Percentiles rank a stretch among this genome's conserved stretches.
phyloP scores from a whole-genome alignment of 257 asterid genomes.

The Primulina huaijiensis region DNA sequence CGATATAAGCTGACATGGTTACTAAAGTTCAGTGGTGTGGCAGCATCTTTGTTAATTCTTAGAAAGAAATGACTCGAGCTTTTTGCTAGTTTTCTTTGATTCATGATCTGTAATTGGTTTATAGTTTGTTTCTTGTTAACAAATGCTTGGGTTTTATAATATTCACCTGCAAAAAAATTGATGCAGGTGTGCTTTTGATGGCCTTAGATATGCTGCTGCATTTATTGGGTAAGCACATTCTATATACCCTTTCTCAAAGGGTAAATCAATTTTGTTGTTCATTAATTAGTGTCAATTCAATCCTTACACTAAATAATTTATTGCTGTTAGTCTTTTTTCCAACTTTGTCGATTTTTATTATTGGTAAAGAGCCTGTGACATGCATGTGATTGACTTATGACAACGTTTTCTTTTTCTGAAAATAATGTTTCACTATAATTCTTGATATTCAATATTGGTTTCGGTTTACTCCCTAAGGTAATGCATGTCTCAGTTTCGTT shows the following conservation, averaged over 20 bases:
- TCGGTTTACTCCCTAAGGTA: background rate
- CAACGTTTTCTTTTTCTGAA: too few species aligned
- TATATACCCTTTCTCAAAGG: background rate
- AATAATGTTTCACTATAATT: background rate
- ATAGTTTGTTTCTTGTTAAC: background rate
- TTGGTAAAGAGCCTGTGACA: slow-evolving; percentile 1
- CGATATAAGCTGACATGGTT: slow-evolving; percentile 9
- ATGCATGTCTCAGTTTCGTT: too few species aligned
- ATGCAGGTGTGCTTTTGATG: slow-evolving; percentile 95
- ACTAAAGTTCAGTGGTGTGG: background rate
- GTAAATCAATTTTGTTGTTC: background rate
- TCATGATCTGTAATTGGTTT: slow-evolving; percentile 1
- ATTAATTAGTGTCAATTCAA: background rate
- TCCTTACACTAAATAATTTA: background rate
- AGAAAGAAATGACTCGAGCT: background rate
- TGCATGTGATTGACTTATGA: background rate
- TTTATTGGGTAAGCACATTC: slow-evolving; percentile 70
- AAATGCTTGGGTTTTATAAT: slow-evolving; percentile 19
- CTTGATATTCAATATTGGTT: background rate
- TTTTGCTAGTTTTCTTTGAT: background rate
- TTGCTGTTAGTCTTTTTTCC: background rate
- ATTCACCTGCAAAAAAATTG: slow-evolving; percentile 20
- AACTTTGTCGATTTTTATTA: too few species aligned
- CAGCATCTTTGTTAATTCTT: slow-evolving; percentile 3
- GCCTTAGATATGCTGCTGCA: slow-evolving; percentile 94